Evolutionary conservation across 176 grass and related monocot genomes (phyloP).

Genomic region (Bothriochloa decipiens): DNA sequence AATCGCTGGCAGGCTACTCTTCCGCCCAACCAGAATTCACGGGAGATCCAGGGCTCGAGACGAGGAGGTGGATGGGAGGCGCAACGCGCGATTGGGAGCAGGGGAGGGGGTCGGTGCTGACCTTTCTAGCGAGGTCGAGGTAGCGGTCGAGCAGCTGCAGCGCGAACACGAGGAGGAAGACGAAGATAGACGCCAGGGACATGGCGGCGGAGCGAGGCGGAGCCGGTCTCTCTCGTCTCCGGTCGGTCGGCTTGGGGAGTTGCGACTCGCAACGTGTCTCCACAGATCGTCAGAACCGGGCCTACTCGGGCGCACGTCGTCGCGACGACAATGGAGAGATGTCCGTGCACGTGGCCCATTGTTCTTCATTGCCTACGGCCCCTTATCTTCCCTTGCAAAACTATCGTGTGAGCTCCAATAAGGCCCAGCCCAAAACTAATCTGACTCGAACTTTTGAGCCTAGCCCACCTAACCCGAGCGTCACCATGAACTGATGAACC

Average conservation of each 20-base stretch:
- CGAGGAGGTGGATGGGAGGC: neutral
- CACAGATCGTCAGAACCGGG: neutral
- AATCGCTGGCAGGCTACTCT: neutral
- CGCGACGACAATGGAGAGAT: neutral
- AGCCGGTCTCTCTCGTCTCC: neutral
- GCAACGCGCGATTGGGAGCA: constrained; percentile 3
- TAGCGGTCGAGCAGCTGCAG: constrained; percentile 67
- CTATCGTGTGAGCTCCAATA: neutral
- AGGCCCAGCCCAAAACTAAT: neutral
- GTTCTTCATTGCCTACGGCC: no score
- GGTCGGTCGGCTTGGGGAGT: neutral
- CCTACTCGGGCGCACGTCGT: neutral
- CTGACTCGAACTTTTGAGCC: neutral
- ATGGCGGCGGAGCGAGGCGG: constrained; percentile 40
- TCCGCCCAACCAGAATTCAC: neutral
- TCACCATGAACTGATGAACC: neutral
- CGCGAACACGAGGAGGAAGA: constrained; percentile 67
- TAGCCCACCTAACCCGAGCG: neutral
- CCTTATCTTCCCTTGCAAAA: no score
- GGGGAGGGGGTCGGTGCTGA: constrained; percentile 34
- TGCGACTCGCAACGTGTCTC: neutral
- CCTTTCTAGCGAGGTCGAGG: constrained; percentile 74
- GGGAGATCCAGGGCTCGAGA: constrained; percentile 4
- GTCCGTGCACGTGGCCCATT: neutral
- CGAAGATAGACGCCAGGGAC: constrained; percentile 63